Evolutionary conservation across 345 rosid species (phyloP).

Genomic region (Brassica incana): DNA sequence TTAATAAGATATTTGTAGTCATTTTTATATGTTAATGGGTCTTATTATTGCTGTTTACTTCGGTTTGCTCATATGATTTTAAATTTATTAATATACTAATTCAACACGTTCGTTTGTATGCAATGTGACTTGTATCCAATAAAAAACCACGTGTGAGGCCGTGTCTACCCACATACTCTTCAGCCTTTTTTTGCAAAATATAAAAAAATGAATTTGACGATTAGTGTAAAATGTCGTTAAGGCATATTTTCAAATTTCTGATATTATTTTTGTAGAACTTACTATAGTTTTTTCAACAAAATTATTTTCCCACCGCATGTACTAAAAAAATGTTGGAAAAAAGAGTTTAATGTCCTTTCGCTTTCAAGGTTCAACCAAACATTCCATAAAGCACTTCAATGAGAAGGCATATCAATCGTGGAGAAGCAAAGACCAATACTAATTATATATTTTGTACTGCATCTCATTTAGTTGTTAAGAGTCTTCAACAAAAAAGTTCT

Average conservation of each 20-base stretch:
- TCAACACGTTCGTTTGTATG: constrained; percentile 16
- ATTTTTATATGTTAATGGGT: constrained; percentile 16
- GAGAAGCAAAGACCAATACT: not conserved
- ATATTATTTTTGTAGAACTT: no score
- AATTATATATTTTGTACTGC: not conserved
- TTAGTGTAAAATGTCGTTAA: not conserved
- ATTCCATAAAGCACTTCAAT: not conserved
- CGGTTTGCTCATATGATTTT: constrained; percentile 8
- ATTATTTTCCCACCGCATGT: no score
- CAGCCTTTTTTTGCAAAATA: no score
- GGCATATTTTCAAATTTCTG: not conserved
- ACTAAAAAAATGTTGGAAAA: no score
- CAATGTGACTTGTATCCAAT: not conserved
- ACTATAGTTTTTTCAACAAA: no score
- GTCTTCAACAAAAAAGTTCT: not conserved
- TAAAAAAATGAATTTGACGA: not conserved
- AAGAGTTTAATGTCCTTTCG: not conserved
- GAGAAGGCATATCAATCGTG: not conserved
- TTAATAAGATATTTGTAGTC: not conserved
- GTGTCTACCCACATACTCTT: not conserved
- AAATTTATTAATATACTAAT: not conserved
- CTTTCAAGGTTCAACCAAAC: not conserved
- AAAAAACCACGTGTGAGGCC: constrained; percentile 13
- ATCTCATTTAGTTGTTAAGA: not conserved
- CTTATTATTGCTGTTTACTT: constrained; percentile 22